Percentiles rank a stretch among this genome's conserved stretches.
phyloP scores from a whole-genome alignment of 495 filamentous ascomycete genomes.

The Aspergillus sparsus region DNA sequence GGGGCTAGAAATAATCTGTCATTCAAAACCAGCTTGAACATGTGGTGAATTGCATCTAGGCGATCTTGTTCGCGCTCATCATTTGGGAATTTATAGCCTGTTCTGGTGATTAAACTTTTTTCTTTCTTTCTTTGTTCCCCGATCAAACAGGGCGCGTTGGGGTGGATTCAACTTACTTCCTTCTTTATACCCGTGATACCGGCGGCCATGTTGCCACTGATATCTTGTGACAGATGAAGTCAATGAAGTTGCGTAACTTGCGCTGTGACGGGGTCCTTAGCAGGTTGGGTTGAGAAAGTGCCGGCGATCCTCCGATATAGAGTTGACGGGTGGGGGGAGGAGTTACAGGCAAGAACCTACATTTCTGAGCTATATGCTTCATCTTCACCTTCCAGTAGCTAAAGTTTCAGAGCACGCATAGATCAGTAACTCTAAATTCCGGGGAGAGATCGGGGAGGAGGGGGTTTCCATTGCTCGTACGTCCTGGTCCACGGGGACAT shows the following conservation, averaged over 20 bases:
- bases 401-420: not conserved
- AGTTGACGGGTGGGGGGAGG: too few relatives aligned
- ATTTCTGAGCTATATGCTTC: conserved; percentile 9
- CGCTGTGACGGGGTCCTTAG: not conserved
- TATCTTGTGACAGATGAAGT: conserved; percentile 6
- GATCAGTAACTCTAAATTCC: too few relatives aligned
- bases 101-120: not conserved
- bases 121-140: conserved; percentile 1
- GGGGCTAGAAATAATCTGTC: conserved; percentile 38
- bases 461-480: not conserved
- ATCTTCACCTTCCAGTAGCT: not conserved
- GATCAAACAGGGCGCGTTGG: too few relatives aligned
- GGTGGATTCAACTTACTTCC: conserved; percentile 1
- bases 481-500: not conserved
- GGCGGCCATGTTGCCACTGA: conserved; percentile 12
- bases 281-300: too few relatives aligned
- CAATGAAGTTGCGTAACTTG: conserved; percentile 12
- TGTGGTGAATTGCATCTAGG: conserved; percentile 36
- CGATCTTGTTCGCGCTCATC: conserved; percentile 33
- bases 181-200: conserved; percentile 15
- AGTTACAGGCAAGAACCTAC: not conserved
- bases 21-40: conserved; percentile 31
- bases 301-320: too few relatives aligned
- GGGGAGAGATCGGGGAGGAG: too few relatives aligned
- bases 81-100: conserved; percentile 23